Conservation (phyloP, 257 asterid genomes). For the Ajuga chamaepitys region DNA sequence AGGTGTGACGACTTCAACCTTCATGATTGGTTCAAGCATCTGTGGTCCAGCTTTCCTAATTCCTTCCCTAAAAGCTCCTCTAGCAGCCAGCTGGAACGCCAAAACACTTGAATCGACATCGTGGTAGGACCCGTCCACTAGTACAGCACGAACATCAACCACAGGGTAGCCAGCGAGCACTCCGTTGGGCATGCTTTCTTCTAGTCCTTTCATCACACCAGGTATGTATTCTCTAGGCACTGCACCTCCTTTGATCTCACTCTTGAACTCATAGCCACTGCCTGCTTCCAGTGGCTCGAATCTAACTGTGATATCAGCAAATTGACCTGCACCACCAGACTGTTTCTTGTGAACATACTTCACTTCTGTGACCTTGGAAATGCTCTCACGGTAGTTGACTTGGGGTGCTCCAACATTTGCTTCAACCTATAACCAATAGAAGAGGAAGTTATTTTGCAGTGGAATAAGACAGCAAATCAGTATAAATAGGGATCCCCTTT, state of each 20-base stretch:
- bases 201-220: slow-evolving; percentile 96
- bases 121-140: slow-evolving; percentile 93
- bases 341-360: slow-evolving; percentile 94
- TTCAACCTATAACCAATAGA: slow-evolving; percentile 53
- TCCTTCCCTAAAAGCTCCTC: slow-evolving; percentile 96
- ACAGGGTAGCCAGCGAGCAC: slow-evolving; percentile 94
- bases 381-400: slow-evolving; percentile 96
- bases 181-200: slow-evolving; percentile 91
- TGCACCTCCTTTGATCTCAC: slow-evolving; percentile 94
- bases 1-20: slow-evolving; percentile 90
- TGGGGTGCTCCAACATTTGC: slow-evolving; percentile 99
- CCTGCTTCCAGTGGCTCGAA: slow-evolving; percentile 92
- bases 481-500: too few relatives aligned
- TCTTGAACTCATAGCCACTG: slow-evolving; percentile 86
- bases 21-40: slow-evolving; percentile 92
- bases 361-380: slow-evolving; percentile 66
- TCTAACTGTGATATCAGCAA: slow-evolving; percentile 82
- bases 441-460: not conserved
- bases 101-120: slow-evolving; percentile 96
- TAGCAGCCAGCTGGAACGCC: slow-evolving; percentile 95
- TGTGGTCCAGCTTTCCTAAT: slow-evolving; percentile 87
- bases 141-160: slow-evolving; percentile 88
- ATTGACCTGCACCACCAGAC: slow-evolving; percentile 96
- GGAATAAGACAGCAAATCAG: not conserved
- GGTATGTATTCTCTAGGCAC: slow-evolving; percentile 95